phyloP scores from a whole-genome alignment of 2,329 filamentous ascomycete species.

The Verticillium alfalfae region DNA sequence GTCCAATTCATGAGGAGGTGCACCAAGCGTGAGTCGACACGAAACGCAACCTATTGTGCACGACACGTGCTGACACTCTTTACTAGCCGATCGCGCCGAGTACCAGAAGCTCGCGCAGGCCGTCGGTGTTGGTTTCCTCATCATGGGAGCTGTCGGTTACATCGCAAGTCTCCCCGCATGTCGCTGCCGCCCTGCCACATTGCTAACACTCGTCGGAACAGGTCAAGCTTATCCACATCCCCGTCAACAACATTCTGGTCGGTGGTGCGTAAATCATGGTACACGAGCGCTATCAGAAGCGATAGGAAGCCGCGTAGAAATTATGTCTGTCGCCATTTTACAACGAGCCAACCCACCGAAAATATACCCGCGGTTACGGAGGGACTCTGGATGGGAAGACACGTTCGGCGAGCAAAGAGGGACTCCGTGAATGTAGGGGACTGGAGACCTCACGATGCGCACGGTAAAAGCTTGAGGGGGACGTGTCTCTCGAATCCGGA shows the following conservation, averaged over 20 bases:
- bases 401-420: background rate
- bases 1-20: conserved; percentile 57
- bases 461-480: background rate
- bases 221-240: conserved; percentile 47
- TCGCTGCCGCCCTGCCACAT: background rate
- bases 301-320: background rate
- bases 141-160: conserved; percentile 62
- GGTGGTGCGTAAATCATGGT: conserved; percentile 49
- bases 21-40: conserved; percentile 36
- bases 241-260: conserved; percentile 65
- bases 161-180: background rate
- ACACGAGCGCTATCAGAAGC: background rate
- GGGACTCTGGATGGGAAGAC: background rate
- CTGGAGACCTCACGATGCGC: background rate
- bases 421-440: background rate
- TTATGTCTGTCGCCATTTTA: background rate
- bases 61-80: background rate
- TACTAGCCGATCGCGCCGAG: conserved; percentile 29
- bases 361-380: background rate
- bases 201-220: background rate
- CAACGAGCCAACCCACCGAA: background rate
- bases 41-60: background rate
- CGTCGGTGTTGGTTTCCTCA: conserved; percentile 63
- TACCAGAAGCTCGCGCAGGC: conserved; percentile 46
- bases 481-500: background rate